Conservation (phyloP, 2,329 filamentous ascomycete species). For the Colletotrichum magnum region DNA sequence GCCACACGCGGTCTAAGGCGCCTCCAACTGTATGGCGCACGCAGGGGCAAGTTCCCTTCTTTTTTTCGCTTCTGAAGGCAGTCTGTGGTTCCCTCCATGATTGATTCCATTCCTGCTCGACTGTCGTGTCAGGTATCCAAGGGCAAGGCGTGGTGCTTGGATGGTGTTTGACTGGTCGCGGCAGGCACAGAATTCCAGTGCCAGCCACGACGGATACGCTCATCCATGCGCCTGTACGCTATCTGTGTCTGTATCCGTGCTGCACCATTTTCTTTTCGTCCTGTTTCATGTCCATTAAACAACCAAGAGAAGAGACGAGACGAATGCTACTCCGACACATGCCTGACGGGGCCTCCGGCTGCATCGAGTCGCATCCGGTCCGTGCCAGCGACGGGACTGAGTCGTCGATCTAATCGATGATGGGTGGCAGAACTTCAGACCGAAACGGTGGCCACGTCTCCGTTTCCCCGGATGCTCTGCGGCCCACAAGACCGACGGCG, state of each 20-base stretch:
- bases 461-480: background rate
- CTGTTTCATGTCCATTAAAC: constrained; percentile 33
- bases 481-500: too few relatives aligned
- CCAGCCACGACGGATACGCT: too few relatives aligned
- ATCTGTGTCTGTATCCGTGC: too few relatives aligned
- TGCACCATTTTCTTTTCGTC: constrained; percentile 10
- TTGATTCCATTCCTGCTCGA: background rate
- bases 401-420: constrained; percentile 32
- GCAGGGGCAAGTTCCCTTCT: constrained; percentile 6
- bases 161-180: constrained; percentile 4
- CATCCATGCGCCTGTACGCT: too few relatives aligned
- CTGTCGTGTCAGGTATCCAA: background rate
- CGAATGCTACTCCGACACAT: constrained; percentile 31
- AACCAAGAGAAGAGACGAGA: constrained; percentile 3
- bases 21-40: background rate
- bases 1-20: background rate
- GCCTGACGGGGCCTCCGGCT: constrained; percentile 26
- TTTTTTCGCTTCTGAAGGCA: background rate
- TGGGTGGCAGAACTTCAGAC: constrained; percentile 21
- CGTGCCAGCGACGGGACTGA: constrained; percentile 31
- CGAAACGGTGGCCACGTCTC: constrained; percentile 21
- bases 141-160: background rate
- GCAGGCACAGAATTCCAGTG: constrained; percentile 11
- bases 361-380: constrained; percentile 33
- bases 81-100: background rate